Evolutionary conservation across 805 yeast species (phyloP), one percentile per base, ranked within the genome.

Genomic region (Isabelozyma gotoi): DNA sequence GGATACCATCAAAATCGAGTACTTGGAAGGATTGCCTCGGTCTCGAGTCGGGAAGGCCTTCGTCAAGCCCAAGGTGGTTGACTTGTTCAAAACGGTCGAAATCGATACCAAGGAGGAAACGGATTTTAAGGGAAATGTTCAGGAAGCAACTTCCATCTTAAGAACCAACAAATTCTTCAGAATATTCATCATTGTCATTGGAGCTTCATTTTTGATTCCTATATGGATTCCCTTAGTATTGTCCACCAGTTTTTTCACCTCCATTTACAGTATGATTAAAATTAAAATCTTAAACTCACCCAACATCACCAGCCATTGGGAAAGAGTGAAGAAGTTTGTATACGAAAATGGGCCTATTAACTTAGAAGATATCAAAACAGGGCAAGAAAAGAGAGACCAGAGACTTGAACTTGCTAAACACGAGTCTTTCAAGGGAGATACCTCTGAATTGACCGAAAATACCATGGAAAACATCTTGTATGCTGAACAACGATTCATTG

Each of bases 51-150:
- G 69, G 16, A 67, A 64, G 5, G 53, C 59, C 3, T 47, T 52
- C 2, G 73, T 75, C 1, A 57, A 62, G 45, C 80, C 85, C 4
- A 69, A 71, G 41, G 65, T 82, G 52, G 76, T 82, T n/a, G 82
- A 82, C 53, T 63, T 82, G 37, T 50, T 52, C 2, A 54, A 67
- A 12, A 58, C 80, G 0, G 44, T 50, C 16, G 19, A 33, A 8
- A 18, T 42, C n/a, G 44, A 41, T 17, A n/a, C n/a, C n/a, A 16
- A 11, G 10, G 38, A 31, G n/a, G 21, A 45, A 17, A 32, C 41
- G 19, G 15, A 15, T 11, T 47, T 49, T 19, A 17, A 21, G 5
- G 55, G 52, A 2, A 67, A 70, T 43, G 41, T 48, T 5, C 76
- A 71, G 48, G 75, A 71, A 49, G 71, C 58, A 7, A 67, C 73